Evolutionary conservation across 2,329 filamentous ascomycete genomes (phyloP).

Genomic region (Emmonsiellopsis sp.): DNA sequence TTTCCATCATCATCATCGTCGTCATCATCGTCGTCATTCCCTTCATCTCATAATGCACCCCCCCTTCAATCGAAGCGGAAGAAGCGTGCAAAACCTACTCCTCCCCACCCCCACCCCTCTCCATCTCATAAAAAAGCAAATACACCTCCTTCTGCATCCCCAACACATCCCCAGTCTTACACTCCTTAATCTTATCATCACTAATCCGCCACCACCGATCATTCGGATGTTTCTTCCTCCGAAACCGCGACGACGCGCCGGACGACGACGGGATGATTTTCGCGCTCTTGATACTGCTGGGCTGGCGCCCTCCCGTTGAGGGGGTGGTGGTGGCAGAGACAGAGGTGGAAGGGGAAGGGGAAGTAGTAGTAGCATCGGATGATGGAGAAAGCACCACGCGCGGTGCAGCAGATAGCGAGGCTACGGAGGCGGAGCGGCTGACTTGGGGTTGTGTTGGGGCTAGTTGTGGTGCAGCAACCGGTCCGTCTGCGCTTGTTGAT

Average conservation of each 20-base stretch:
- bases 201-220: constrained; percentile 97
- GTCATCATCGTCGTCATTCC: background rate
- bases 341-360: background rate
- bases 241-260: constrained; percentile 4
- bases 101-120: constrained; percentile 35
- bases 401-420: background rate
- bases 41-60: background rate
- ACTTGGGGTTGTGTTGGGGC: constrained; percentile 7
- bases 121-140: constrained; percentile 88
- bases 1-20: background rate
- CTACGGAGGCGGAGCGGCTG: background rate
- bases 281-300: constrained; percentile 17
- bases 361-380: background rate
- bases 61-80: background rate
- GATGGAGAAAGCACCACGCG: background rate
- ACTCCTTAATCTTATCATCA: constrained; percentile 92
- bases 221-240: constrained; percentile 49
- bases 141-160: constrained; percentile 96
- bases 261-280: constrained; percentile 9
- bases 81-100: background rate
- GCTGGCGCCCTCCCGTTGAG: constrained; percentile 17
- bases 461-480: background rate
- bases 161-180: constrained; percentile 82
- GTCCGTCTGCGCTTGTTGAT: constrained; percentile 2
- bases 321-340: constrained; percentile 14